Base-by-base conservation (phyloP, 2,329 filamentous ascomycete species). In the Hypoxylon sp. region DNA sequence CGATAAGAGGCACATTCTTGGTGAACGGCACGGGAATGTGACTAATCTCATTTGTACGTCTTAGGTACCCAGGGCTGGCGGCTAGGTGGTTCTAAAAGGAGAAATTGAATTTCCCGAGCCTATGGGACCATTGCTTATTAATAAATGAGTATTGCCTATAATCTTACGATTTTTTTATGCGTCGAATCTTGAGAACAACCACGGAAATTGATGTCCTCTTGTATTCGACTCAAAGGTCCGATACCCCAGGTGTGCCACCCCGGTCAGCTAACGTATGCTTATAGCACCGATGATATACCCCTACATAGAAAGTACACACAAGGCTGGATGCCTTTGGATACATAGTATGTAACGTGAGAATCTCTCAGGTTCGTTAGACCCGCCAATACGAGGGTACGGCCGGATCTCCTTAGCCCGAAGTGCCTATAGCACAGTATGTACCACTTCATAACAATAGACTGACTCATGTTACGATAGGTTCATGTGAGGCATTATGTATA, bases 21-120 rank as follows among this genome's bases (percentile, higher is more conserved):
- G 38, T 55, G 62, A 58, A 53, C 38, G 6, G 36, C 30, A 17
- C 21, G 56, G 53, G 53, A 43, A 49, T 63, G 55, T 45, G 38
- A 63, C 63, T 66, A 63, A 58, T 56, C 48, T 50, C 25, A 69
- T 69, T 61, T 60, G 45, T 51, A 59, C 58, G 56, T 50, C 48
- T 32, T 32, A n/a, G n/a, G n/a, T n/a, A 51, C 34, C 52, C 63
- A 56, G 48, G 60, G 49, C 63, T 61, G 41, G 56, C 64, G 61
- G 57, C 61, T 56, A 52, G 50, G 67, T 60, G 49, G 52, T 57
- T 63, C 64, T 46, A 56, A 61, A 65, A 62, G 60, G 46, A 69
- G 63, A 52, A 66, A 51, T 60, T 60, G 64, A 65, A 70, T 65
- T 63, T 70, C 67, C 67, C 67, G 64, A 63, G 28, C 52, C 48